Evolutionary conservation across 148 eudicot species (phyloP), one percentile per base, ranked within the genome.

Genomic region (Simmondsia chinensis): DNA sequence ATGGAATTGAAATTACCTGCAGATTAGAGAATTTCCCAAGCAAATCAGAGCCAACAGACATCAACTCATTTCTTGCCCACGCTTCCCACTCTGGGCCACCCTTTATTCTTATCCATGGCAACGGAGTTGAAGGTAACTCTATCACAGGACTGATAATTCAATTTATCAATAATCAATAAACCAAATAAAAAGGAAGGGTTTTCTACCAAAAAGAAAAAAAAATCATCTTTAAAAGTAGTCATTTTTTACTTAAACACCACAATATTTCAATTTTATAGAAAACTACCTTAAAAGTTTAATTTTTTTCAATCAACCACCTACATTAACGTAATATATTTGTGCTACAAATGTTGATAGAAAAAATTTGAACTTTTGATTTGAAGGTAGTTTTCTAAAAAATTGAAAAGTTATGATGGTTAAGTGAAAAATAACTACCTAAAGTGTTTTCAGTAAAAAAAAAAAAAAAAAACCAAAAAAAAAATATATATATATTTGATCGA

Each of bases 11-110:
- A 28, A 33, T 21, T 69, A 87, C 96, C 94, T 89, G 95, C 69
- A 89, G 57, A 52, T 79, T 69, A 17, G 67, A 74, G 56, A 84
- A 81, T 57, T 85, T 89, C 13, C 78, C 95, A 22, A 63, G 64
- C 63, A 89, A 73, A 38, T 85, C 93, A 57, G 97, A 84, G 35
- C 97, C 95, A 56, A 66, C 75, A 2, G 76, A 67, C 79, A 72
- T 78, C 36, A 84, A 60, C 52, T 89, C 82, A 64, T 66, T 63
- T 20, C 63, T 54, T 7, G 97, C 95, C 87, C 93, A 89, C 13
- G 59, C 64, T 63, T 89, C 97, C 93, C 91, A 85, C 24, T 63
- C 82, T 41, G 52, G 60, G 19, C 67, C 76, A 14, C 41, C 52
- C 24, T 56, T 48, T 3, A 52, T 18, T n/a, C 9, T 23, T 18